Conservation (phyloP, 192 early-diverging fungal species). For the Rhizophagus clarus region DNA sequence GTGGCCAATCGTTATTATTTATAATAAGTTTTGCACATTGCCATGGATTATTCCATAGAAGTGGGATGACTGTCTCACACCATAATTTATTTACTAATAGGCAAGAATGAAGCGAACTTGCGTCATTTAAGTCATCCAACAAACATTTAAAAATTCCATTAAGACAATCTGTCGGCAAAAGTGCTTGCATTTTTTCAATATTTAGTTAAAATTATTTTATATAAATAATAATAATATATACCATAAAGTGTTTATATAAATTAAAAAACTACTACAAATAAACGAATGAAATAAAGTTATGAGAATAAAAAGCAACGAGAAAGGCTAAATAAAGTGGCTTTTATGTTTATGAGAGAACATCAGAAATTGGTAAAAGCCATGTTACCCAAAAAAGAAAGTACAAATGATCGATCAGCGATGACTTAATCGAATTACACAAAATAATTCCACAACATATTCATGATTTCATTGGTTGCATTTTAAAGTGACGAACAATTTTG, state of each 20-base stretch:
- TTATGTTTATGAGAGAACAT: neutral
- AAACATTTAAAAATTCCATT: slow-evolving; percentile 18
- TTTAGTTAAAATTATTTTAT: neutral
- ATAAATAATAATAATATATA: too few relatives aligned
- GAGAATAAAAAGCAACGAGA: neutral
- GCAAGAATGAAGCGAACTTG: slow-evolving; percentile 8
- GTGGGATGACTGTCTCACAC: slow-evolving; percentile 12
- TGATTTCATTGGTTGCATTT: neutral
- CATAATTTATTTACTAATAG: slow-evolving; percentile 23
- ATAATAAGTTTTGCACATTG: slow-evolving; percentile 2
- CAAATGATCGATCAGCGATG: neutral
- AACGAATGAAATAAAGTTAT: neutral
- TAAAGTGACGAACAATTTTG: neutral
- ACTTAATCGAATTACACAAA: neutral
- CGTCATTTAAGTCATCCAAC: neutral
- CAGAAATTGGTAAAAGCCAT: neutral
- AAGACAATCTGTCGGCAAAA: slow-evolving; percentile 24
- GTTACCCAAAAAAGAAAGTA: neutral
- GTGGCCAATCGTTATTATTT: neutral
- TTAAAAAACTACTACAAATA: too few relatives aligned
- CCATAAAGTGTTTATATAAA: too few relatives aligned
- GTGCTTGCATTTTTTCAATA: neutral
- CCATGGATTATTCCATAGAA: slow-evolving; percentile 21
- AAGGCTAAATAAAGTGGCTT: neutral
- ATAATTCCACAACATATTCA: neutral